Base-by-base conservation (phyloP, 169 alveolate genomes). In the Eimeria necatrix region DNA sequence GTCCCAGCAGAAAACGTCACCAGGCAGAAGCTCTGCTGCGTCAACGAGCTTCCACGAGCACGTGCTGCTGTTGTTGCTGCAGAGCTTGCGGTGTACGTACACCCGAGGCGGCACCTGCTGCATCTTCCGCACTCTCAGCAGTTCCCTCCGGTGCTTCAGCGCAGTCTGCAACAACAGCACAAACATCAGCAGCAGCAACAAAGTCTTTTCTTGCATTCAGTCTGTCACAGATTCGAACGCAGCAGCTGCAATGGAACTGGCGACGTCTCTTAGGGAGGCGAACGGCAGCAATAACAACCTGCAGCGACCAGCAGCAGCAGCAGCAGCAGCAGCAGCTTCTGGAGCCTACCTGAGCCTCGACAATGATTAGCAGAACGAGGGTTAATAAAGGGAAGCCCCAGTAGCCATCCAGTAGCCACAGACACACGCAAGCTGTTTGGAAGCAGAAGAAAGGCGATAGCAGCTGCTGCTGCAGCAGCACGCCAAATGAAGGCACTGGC, bases 321-420 rank as follows among this genome's bases (percentile, higher is more conserved):
- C 24, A 41, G 24, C 41, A 74, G 85, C 85, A 74, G 24, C 59
- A 74, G 26, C 22, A 41, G 60, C 95, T 78, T 96, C 97, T 53
- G 96, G 97, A 52, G 97, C 99, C 95, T 92, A 59, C 86, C 96
- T 68, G 96, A 81, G 86, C 95, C 88, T 98, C 99, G 24, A 98
- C 85, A 76, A 97, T 73, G 68, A 98, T 97, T 41, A 99, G 96
- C 96, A 99, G 97, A 49, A 97, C 95, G 64, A 98, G 94, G 14
- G 99, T 98, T 90, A 99, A 95, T 78, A 99, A 81, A 16, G 99
- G 97, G 96, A 98, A 98, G 91, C 97, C 56, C 98, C 99, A 98
- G 96, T 99, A 99, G 93, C 99, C 99, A 96, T 99, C 99, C 81
- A 99, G 96, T 52, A 99, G 97, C 99, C 99, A 98, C 60, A 99